A percentile compares a stretch with the other conserved stretches of the same genome.
Conservation (phyloP, 352 stramenopile genomes). For the Pilasporangium apinafurcum region DNA sequence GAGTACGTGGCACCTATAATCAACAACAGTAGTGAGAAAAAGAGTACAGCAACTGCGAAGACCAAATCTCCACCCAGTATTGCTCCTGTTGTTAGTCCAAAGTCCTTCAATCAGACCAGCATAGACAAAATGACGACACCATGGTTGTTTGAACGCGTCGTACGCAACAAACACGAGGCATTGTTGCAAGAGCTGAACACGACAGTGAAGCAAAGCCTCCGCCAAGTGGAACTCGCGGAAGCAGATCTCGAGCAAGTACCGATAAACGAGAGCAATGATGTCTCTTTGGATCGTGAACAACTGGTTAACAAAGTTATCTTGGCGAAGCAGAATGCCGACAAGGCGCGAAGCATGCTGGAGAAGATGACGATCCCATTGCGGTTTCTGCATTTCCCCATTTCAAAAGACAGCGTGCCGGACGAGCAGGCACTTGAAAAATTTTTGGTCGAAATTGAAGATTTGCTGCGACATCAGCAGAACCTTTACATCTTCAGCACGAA, state of each 20-base stretch:
- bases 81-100: no score
- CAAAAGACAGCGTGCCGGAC: slow-evolving; percentile 21
- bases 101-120: not conserved
- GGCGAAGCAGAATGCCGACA: slow-evolving; percentile 33
- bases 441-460: slow-evolving; percentile 30
- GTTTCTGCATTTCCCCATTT: slow-evolving; percentile 54
- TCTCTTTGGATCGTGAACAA: slow-evolving; percentile 14
- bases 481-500: slow-evolving; percentile 75
- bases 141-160: slow-evolving; percentile 46
- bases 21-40: not conserved
- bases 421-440: slow-evolving; percentile 16
- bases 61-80: no score
- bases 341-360: slow-evolving; percentile 22
- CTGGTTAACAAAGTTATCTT: slow-evolving; percentile 40
- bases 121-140: slow-evolving; percentile 2
- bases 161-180: slow-evolving; percentile 37
- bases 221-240: slow-evolving; percentile 35
- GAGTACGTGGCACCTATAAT: not conserved
- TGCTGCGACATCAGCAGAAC: slow-evolving; percentile 39
- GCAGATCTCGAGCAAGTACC: slow-evolving; percentile 11
- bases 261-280: not conserved
- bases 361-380: slow-evolving; percentile 33
- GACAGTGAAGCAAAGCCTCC: slow-evolving; percentile 27
- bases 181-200: slow-evolving; percentile 27
- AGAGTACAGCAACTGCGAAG: not conserved